A percentile compares a stretch with the other conserved stretches of the same genome.
phyloP scores from a whole-genome alignment of 2,329 filamentous ascomycete genomes.

The Xylaria hypoxylon region DNA sequence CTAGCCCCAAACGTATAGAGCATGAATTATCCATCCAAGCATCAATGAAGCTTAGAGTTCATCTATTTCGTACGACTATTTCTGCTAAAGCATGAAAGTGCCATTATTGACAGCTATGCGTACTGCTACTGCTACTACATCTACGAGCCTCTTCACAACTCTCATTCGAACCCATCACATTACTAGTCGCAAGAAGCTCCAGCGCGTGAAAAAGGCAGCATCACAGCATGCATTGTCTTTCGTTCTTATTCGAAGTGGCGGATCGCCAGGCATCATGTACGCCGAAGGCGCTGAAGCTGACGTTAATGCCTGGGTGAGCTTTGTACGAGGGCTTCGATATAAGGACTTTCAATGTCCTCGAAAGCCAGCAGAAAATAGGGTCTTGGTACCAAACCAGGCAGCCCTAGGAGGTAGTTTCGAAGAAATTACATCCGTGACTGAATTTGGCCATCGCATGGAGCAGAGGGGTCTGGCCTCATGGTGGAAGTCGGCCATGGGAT shows the following conservation, averaged over 20 bases:
- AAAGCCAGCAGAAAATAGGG: constrained; percentile 57
- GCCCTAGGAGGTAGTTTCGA: constrained; percentile 53
- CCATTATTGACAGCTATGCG: constrained; percentile 17
- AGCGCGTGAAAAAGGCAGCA: constrained; percentile 70
- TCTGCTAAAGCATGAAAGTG: neutral
- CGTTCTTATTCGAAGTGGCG: constrained; percentile 74
- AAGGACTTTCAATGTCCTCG: constrained; percentile 77
- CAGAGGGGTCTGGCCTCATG: constrained; percentile 68
- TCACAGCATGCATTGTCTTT: constrained; percentile 70
- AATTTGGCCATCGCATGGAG: constrained; percentile 73
- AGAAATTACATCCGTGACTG: constrained; percentile 72
- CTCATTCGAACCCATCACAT: constrained; percentile 85
- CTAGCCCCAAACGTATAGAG: neutral
- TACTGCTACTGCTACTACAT: neutral
- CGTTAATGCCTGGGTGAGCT: constrained; percentile 72
- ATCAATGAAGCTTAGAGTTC: neutral
- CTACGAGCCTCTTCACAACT: constrained; percentile 56
- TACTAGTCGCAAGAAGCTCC: constrained; percentile 79
- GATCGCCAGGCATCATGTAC: constrained; percentile 82
- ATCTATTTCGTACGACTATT: neutral
- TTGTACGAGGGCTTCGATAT: constrained; percentile 74
- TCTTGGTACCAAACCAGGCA: constrained; percentile 32
- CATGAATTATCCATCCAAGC: neutral
- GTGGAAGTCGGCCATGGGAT: constrained; percentile 78
- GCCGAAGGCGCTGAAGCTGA: constrained; percentile 67